phyloP scores from a whole-genome alignment of 2,329 filamentous ascomycete genomes.

The Laburnicola sp. region DNA sequence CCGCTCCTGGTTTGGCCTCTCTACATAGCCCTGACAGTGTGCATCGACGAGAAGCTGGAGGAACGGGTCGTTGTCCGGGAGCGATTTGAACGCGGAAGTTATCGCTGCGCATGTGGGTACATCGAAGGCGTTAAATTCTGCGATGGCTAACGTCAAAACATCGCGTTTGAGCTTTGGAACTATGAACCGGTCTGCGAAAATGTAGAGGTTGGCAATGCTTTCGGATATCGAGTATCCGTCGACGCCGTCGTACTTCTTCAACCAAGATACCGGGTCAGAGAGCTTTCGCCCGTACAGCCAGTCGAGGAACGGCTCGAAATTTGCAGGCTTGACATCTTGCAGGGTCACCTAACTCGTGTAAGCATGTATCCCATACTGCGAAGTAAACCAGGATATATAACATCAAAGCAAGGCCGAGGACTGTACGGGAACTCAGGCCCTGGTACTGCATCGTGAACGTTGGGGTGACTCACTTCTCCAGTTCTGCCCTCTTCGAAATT shows the following conservation, averaged over 20 bases:
- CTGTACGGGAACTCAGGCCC: too few species aligned
- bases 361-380: too few species aligned
- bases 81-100: slow-evolving; percentile 12
- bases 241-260: not conserved
- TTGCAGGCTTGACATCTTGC: too few species aligned
- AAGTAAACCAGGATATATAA: too few species aligned
- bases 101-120: slow-evolving; percentile 7
- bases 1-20: too few species aligned
- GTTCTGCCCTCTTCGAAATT: slow-evolving; percentile 8
- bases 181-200: slow-evolving; percentile 13
- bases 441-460: not conserved
- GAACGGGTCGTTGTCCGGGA: slow-evolving; percentile 13
- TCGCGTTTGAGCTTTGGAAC: too few species aligned
- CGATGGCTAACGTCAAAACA: too few species aligned
- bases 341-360: too few species aligned
- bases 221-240: not conserved
- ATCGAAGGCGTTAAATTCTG: too few species aligned
- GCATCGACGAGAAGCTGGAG: slow-evolving; percentile 14
- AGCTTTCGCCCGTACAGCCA: slow-evolving; percentile 15
- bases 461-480: slow-evolving; percentile 7
- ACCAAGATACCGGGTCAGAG: too few species aligned
- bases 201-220: slow-evolving; percentile 9
- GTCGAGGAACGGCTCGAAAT: slow-evolving; percentile 14
- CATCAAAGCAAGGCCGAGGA: too few species aligned
- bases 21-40: not conserved